Base-by-base conservation (phyloP, 345 rosid species). In the Citropsis articulata region DNA sequence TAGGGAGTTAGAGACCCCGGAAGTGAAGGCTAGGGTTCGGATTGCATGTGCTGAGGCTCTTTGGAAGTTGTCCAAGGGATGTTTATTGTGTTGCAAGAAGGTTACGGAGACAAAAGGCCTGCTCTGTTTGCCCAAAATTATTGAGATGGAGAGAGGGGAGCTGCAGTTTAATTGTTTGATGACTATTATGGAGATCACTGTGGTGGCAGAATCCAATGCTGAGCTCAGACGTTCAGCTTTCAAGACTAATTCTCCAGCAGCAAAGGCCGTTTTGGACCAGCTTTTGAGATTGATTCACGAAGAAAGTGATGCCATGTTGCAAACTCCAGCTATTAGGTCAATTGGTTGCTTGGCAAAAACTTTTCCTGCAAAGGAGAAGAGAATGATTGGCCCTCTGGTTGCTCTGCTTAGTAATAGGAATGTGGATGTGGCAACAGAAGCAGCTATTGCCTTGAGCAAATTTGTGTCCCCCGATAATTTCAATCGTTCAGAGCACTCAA, bases 341-440 rank as follows among this genome's bases (percentile, higher is more conserved):
- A 85, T 87, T 40, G 92, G 94, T 28, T 89, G 82, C 64, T 73
- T 90, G 71, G 92, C 94, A 21, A 78, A 89, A 70, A 89, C 90
- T 60, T 90, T 90, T 72, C 86, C 94, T 24, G 89, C 91, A 0
- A 85, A 80, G 81, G 94, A 89, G 77, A 84, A 82, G 6, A 77
- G 90, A 75, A 80, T 87, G 67, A 83, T 90, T 55, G 73, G 77
- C 27, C 89, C 89, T 63, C 72, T 90, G 36, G 91, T 90, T 66
- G 59, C 62, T 4, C 84, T 80, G 74, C 90, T 90, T 59, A 22
- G 87, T 60, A 72, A 72, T 33, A 75, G 65, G 50, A 66, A 83
- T 62, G 72, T 69, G 35, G 79, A 83, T 2, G 87, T 86, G 66
- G 89, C 86, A 0, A 85, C 78, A 35, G 90, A 87, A 84, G 91